phyloP scores from a whole-genome alignment of 2,329 filamentous ascomycete species.

The Didymella exigua region DNA sequence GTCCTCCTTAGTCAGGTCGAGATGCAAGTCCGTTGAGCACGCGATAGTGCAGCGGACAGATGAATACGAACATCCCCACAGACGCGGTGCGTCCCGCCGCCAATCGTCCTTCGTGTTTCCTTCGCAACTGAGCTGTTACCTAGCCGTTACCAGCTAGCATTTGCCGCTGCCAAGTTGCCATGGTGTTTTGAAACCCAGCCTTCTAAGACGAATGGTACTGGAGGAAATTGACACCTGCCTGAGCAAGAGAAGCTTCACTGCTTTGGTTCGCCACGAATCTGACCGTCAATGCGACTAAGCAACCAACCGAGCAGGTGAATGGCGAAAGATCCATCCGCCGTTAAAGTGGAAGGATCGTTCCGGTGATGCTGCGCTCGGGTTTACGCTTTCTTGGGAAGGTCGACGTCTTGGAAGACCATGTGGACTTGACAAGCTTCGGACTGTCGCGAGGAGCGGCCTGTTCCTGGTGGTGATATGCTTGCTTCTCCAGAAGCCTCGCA shows the following conservation, averaged over 20 bases:
- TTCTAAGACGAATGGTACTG: constrained; percentile 7
- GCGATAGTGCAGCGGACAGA: constrained; percentile 1
- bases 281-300: constrained; percentile 1
- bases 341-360: constrained; percentile 1
- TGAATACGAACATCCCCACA: constrained; percentile 6
- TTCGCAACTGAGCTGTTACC: neutral
- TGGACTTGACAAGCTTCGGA: constrained; percentile 3
- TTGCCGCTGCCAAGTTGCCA: constrained; percentile 7
- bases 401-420: neutral
- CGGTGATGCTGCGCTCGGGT: constrained; percentile 1
- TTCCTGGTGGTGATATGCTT: neutral
- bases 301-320: constrained; percentile 12
- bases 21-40: constrained; percentile 4
- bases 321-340: neutral
- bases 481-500: neutral
- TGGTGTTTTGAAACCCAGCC: neutral
- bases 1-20: constrained; percentile 3
- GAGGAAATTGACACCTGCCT: constrained; percentile 12
- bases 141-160: neutral
- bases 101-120: constrained; percentile 13
- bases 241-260: constrained; percentile 9
- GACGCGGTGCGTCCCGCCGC: constrained; percentile 8
- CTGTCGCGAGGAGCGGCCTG: neutral
- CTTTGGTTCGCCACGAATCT: neutral
- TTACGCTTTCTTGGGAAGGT: constrained; percentile 15